Base-by-base conservation (phyloP, 2,329 filamentous ascomycete genomes). In the Aureobasidium sp. region DNA sequence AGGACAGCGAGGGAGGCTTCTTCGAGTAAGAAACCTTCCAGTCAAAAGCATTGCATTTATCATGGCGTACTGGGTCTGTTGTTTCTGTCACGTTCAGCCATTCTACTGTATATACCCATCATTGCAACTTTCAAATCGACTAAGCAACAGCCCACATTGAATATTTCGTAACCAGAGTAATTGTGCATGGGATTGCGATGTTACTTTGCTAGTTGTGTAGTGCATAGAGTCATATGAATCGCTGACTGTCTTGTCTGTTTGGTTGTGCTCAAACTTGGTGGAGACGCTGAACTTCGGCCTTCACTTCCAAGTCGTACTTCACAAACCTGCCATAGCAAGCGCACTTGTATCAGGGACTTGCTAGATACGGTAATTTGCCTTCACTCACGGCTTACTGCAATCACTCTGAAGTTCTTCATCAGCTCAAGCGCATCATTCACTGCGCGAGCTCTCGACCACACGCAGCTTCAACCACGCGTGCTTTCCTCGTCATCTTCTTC, bases 1-100 rank as follows among this genome's bases (percentile, higher is more conserved):
- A 73, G 41, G 71, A 71, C 51, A 72, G 68, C 61, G 72, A 72
- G 49, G 70, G 68, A 44, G 72, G 70, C 10, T 74, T 74, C 68
- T 74, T 74, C 64, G 72, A 72, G 60, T 62, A 63, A 21, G 21
- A 21, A 21, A 21, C 21, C 21, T 21, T 21, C 21, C 21, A 21
- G 21, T 21, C 21, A 21, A 21, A 50, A 39, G 44, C 14, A 27
- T 14, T 47, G 45, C 27, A 32, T 53, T 25, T 29, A 13, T 16
- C 16, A 51, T 25, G 37, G 44, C 45, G 44, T 5, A 16, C 7
- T n/a, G n/a, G 6, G n/a, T 30, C n/a, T 45, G n/a, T 27, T 9
- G 32, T 44, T 36, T 14, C 10, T 45, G 27, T 45, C 34, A 27
- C 53, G 8, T 57, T 57, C 39, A 25, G 39, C 53, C 25, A 34